phyloP scores from a whole-genome alignment of 331 rosid genomes.

The Quercus lobata region DNA sequence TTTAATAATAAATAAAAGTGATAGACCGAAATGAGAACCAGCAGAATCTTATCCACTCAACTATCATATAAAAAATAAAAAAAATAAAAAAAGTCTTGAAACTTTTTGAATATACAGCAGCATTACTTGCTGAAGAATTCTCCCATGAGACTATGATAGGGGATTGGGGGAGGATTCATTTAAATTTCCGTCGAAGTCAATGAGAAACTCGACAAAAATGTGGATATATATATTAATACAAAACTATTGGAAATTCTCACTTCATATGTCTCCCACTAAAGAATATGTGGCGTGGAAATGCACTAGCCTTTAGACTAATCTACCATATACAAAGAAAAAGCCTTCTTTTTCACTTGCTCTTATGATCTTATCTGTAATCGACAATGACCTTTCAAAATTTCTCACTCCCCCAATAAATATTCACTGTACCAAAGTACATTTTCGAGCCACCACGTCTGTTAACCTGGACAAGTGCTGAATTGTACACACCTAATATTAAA shows the following conservation, averaged over 20 bases:
- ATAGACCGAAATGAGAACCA: no score
- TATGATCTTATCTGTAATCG: not conserved
- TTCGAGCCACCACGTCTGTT: conserved; percentile 24
- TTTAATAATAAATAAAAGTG: no score
- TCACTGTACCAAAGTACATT: not conserved
- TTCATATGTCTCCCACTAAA: conserved; percentile 32
- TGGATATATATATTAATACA: not conserved
- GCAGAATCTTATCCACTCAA: no score
- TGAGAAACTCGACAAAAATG: conserved; percentile 3
- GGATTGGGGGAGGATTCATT: no score
- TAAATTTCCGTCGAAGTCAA: not conserved
- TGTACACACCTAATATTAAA: not conserved
- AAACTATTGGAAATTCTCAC: not conserved
- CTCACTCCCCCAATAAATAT: not conserved
- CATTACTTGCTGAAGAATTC: no score
- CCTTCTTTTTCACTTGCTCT: not conserved
- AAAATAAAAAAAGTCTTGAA: no score
- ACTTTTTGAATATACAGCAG: no score
- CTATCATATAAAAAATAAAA: no score
- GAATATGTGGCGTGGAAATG: conserved; percentile 26
- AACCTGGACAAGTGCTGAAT: not conserved
- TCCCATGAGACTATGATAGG: no score
- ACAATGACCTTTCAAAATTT: not conserved
- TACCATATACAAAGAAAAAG: not conserved
- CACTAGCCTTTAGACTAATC: conserved; percentile 17